Conservation (phyloP, 768 basidiomycete species). For the Rossbeevera mucosa region DNA sequence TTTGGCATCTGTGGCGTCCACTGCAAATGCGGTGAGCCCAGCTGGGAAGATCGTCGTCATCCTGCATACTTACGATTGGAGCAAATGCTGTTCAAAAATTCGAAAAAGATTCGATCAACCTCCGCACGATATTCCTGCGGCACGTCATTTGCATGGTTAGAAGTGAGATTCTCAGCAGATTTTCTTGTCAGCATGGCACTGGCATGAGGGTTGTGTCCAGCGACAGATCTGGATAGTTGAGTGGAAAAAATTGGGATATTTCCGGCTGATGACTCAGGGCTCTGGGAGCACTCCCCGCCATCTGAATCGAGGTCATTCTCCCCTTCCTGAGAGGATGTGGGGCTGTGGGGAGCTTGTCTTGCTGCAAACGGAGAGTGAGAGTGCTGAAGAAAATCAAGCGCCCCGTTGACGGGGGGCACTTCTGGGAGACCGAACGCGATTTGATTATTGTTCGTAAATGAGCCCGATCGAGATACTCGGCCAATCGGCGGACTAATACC, state of each 20-base stretch:
- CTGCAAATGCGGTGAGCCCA: slow-evolving; percentile 39
- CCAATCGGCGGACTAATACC: slow-evolving; percentile 40
- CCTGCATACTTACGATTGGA: slow-evolving; percentile 69
- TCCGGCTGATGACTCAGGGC: slow-evolving; percentile 30
- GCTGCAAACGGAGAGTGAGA: slow-evolving; percentile 6
- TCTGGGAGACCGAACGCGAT: slow-evolving; percentile 37
- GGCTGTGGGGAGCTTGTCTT: slow-evolving; percentile 20
- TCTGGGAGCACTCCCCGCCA: slow-evolving; percentile 30
- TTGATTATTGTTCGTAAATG: slow-evolving; percentile 44
- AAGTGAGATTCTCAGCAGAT: slow-evolving; percentile 26
- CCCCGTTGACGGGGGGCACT: slow-evolving; percentile 20
- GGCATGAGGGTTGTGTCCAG: slow-evolving; percentile 15
- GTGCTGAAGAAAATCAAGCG: slow-evolving; percentile 30
- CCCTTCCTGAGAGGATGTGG: slow-evolving; percentile 44
- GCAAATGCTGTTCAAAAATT: slow-evolving; percentile 83
- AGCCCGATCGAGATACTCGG: slow-evolving; percentile 55
- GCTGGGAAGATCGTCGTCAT: not conserved
- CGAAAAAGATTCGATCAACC: slow-evolving; percentile 88
- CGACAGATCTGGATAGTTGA: slow-evolving; percentile 18
- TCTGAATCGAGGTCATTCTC: slow-evolving; percentile 48
- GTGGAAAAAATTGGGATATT: slow-evolving; percentile 16
- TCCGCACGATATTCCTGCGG: slow-evolving; percentile 76
- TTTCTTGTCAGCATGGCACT: slow-evolving; percentile 12
- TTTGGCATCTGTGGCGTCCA: slow-evolving; percentile 89
- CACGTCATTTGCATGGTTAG: slow-evolving; percentile 53